Evolutionary conservation across 805 yeast species (phyloP).

Genomic region (Candida awuae): DNA sequence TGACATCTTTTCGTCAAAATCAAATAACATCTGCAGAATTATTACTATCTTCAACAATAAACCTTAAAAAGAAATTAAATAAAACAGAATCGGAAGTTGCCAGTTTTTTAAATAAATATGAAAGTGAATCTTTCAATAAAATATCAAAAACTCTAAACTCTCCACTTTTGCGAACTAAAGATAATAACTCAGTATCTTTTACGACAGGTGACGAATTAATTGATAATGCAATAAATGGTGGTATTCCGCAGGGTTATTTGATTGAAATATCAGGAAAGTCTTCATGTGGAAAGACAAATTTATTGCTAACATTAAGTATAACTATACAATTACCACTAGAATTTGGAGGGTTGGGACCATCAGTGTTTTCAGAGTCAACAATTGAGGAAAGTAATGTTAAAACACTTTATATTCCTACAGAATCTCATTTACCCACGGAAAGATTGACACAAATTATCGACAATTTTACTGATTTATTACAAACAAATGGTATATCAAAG

Average conservation of each 20-base stretch:
- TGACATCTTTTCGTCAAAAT: constrained; percentile 22
- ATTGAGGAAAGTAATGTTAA: constrained; percentile 20
- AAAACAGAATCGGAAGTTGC: constrained; percentile 29
- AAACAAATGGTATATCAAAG: constrained; percentile 26
- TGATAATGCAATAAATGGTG: constrained; percentile 43
- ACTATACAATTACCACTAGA: constrained; percentile 44
- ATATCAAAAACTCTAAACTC: not conserved
- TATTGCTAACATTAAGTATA: constrained; percentile 57
- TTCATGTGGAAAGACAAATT: constrained; percentile 81
- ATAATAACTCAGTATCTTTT: constrained; percentile 18
- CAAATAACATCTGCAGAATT: constrained; percentile 35
- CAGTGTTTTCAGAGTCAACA: constrained; percentile 15
- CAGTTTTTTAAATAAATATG: constrained; percentile 14
- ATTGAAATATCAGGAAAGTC: constrained; percentile 82
- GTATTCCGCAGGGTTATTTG: constrained; percentile 44
- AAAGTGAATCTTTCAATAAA: constrained; percentile 4
- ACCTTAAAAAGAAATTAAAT: constrained; percentile 28
- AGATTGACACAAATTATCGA: constrained; percentile 44
- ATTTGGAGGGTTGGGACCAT: constrained; percentile 39
- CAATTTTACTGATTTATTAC: constrained; percentile 24
- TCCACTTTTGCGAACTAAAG: not conserved
- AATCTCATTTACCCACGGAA: constrained; percentile 59
- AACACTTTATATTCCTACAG: constrained; percentile 75
- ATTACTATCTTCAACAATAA: constrained; percentile 30
- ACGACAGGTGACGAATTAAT: constrained; percentile 47